phyloP scores from a whole-genome alignment of 148 eudicot species.

The Suaeda aralocaspica region DNA sequence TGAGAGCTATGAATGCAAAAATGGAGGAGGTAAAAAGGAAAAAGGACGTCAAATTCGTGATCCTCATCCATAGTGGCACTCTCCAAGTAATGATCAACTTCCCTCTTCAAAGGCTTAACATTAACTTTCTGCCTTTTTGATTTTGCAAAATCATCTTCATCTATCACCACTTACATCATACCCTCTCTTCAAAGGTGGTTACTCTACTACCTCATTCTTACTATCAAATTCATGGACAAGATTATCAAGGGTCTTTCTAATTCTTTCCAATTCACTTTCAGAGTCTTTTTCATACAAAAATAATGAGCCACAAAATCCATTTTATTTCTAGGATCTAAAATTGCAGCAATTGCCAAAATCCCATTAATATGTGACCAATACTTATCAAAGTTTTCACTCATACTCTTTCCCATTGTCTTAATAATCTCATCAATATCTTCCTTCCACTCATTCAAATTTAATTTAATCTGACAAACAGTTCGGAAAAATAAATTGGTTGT shows the following conservation, averaged over 20 bases:
- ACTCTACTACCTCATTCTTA: not conserved
- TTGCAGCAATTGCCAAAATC: not conserved
- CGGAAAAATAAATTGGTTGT: not conserved
- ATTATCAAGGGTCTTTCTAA: no score
- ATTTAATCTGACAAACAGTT: slow-evolving; percentile 7
- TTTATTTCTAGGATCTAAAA: not conserved
- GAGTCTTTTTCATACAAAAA: not conserved
- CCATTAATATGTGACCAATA: not conserved
- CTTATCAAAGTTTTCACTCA: not conserved
- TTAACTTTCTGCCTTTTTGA: not conserved
- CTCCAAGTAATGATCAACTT: not conserved
- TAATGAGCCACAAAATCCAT: slow-evolving; percentile 1
- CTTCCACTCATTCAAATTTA: not conserved
- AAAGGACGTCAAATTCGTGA: not conserved
- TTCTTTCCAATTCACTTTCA: not conserved
- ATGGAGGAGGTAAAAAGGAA: no score
- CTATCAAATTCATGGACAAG: no score
- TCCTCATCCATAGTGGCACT: not conserved
- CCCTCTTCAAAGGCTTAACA: not conserved
- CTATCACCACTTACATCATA: no score
- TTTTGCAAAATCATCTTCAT: not conserved
- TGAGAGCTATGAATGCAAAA: no score
- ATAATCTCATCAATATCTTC: not conserved
- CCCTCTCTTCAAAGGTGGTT: not conserved
- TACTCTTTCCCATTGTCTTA: not conserved